A percentile compares a stretch with the other conserved stretches of the same genome.
phyloP scores from a whole-genome alignment of 768 basidiomycete species.

The Trametes villosa region DNA sequence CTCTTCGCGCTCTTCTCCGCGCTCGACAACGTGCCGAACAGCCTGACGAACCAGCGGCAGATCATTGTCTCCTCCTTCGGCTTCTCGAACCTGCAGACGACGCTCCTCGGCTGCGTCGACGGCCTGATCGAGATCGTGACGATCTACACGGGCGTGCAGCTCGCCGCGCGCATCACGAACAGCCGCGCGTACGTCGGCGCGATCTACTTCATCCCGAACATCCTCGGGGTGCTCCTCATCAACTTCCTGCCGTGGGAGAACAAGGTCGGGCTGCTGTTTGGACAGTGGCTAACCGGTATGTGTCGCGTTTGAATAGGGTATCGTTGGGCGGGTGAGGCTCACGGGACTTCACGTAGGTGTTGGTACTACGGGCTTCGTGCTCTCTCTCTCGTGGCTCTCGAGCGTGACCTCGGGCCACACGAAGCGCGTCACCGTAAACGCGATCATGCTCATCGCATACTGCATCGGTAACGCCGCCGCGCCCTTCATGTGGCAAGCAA shows the following conservation, averaged over 20 bases:
- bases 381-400: slow-evolving; percentile 67
- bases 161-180: slow-evolving; percentile 61
- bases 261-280: slow-evolving; percentile 66
- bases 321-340: too few relatives aligned
- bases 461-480: slow-evolving; percentile 67
- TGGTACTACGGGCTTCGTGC: slow-evolving; percentile 60
- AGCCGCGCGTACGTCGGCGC: slow-evolving; percentile 65
- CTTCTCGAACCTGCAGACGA: slow-evolving; percentile 65
- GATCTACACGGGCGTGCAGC: slow-evolving; percentile 65
- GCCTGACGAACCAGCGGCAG: slow-evolving; percentile 64
- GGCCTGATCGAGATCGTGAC: slow-evolving; percentile 70
- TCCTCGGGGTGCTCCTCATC: slow-evolving; percentile 64
- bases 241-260: slow-evolving; percentile 68
- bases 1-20: slow-evolving; percentile 72
- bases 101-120: slow-evolving; percentile 68
- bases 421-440: slow-evolving; percentile 70
- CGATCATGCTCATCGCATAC: slow-evolving; percentile 75
- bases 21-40: slow-evolving; percentile 67
- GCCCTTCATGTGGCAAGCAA: slow-evolving; percentile 79
- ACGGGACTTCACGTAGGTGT: too few relatives aligned
- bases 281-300: slow-evolving; percentile 56
- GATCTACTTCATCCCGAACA: slow-evolving; percentile 66
- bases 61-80: slow-evolving; percentile 72
- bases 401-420: slow-evolving; percentile 73
- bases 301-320: too few relatives aligned